Conservation (phyloP, 768 basidiomycete genomes). For the Lanmaoa pseudosensibilis region DNA sequence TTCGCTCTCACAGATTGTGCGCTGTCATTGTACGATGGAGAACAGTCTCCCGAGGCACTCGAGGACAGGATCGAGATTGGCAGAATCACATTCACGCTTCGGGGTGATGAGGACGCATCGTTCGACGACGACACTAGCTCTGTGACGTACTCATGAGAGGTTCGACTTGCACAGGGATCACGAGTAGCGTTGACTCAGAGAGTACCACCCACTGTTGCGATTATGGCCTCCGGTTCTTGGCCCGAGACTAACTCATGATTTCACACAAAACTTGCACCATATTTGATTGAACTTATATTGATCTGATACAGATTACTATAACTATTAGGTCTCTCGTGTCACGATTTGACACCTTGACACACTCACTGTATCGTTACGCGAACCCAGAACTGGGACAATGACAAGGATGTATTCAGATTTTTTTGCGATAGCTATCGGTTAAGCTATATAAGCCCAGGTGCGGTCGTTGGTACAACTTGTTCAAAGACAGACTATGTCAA, state of each 20-base stretch:
- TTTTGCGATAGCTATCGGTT: too few species aligned
- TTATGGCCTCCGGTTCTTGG: background rate
- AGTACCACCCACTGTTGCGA: background rate
- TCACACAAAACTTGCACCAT: background rate
- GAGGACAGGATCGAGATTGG: slow-evolving; percentile 23
- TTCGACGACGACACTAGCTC: background rate
- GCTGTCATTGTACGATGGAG: slow-evolving; percentile 20
- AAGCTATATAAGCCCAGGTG: too few species aligned
- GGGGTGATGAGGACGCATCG: slow-evolving; percentile 1
- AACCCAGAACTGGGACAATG: too few species aligned
- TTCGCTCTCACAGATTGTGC: slow-evolving; percentile 20
- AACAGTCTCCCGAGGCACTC: slow-evolving; percentile 4
- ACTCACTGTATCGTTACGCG: slow-evolving; percentile 6
- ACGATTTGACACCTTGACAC: background rate
- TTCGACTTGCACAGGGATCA: background rate
- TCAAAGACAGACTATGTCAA: too few species aligned
- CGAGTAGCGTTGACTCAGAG: background rate
- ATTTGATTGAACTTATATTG: background rate
- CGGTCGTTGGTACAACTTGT: too few species aligned
- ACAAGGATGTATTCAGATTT: too few species aligned
- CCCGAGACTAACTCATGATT: background rate
- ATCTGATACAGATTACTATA: background rate
- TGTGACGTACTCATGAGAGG: background rate
- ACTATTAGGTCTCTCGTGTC: slow-evolving; percentile 1
- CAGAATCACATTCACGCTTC: slow-evolving; percentile 23